These are phyloP conservation scores for Candida pseudocylindracea DNA, from an alignment of 1,139 yeast genomes.

Conservation along the genomic window DNA sequence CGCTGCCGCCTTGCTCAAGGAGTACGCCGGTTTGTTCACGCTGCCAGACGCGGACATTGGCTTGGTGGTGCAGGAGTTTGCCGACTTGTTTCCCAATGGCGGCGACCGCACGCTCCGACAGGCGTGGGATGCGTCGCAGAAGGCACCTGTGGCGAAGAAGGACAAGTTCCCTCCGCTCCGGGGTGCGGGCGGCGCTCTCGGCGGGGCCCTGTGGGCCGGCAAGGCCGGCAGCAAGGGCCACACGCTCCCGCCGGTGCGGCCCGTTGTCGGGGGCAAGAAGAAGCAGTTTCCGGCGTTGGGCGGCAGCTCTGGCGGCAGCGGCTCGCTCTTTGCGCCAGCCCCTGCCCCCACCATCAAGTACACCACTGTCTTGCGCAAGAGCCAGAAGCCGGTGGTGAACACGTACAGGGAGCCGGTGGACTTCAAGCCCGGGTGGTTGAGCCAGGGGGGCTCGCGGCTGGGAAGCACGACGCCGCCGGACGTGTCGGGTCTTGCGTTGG, in stretches of 20 bases:
- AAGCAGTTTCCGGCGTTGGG: too few species aligned
- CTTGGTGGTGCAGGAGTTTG: slow-evolving; percentile 29
- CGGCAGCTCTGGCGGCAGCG: too few species aligned
- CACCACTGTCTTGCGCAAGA: neutral
- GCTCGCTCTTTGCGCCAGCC: too few species aligned
- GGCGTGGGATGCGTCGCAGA: slow-evolving; percentile 7
- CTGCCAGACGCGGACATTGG: slow-evolving; percentile 22
- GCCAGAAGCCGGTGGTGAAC: too few species aligned
- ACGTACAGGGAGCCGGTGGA: too few species aligned
- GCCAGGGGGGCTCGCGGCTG: too few species aligned
- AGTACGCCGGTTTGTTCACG: slow-evolving; percentile 30
- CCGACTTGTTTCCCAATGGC: slow-evolving; percentile 24
- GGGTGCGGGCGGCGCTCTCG: neutral
- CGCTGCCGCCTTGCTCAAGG: slow-evolving; percentile 22
- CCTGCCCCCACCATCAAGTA: slow-evolving; percentile 1
- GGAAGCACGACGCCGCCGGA: too few species aligned
- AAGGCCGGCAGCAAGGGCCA: too few species aligned
- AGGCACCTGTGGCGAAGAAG: slow-evolving; percentile 11
- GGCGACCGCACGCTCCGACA: slow-evolving; percentile 7
- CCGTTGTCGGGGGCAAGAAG: too few species aligned
- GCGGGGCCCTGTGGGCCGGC: neutral
- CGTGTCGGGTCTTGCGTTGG: too few species aligned
- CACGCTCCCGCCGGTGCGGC: too few species aligned
- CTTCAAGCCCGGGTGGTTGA: too few species aligned
- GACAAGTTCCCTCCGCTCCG: slow-evolving; percentile 1